Conservation (phyloP, 2,329 filamentous ascomycete genomes). For the Cercospora brassicicola region DNA sequence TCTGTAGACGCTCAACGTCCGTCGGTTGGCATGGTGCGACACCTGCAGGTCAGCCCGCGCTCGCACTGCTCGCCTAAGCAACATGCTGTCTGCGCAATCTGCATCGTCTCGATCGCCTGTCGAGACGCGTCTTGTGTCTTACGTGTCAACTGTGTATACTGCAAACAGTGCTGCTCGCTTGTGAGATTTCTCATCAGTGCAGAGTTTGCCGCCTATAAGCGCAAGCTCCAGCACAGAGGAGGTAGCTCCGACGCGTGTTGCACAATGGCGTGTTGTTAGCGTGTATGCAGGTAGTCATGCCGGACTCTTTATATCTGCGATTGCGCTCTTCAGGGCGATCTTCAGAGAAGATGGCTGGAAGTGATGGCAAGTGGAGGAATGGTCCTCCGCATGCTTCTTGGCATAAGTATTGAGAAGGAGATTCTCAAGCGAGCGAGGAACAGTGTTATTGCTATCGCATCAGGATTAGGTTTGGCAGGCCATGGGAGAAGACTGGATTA, state of each 20-base stretch:
- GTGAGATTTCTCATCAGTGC: neutral
- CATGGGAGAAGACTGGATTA: neutral
- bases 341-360: neutral
- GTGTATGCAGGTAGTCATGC: neutral
- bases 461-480: neutral
- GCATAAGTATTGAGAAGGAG: no score
- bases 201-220: neutral
- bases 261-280: neutral
- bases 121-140: neutral
- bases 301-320: neutral
- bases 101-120: neutral
- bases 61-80: neutral
- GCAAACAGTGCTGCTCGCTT: neutral
- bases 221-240: neutral
- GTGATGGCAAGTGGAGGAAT: neutral
- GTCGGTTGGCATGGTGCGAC: neutral
- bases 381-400: neutral
- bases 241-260: neutral
- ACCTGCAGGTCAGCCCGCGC: neutral
- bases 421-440: neutral
- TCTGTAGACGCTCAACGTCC: neutral
- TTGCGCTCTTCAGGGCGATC: neutral
- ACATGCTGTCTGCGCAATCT: neutral
- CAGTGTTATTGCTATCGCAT: neutral
- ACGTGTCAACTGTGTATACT: neutral